These are phyloP conservation scores for Suillus plorans DNA, from an alignment of 768 basidiomycete genomes.

Conservation along the genomic window DNA sequence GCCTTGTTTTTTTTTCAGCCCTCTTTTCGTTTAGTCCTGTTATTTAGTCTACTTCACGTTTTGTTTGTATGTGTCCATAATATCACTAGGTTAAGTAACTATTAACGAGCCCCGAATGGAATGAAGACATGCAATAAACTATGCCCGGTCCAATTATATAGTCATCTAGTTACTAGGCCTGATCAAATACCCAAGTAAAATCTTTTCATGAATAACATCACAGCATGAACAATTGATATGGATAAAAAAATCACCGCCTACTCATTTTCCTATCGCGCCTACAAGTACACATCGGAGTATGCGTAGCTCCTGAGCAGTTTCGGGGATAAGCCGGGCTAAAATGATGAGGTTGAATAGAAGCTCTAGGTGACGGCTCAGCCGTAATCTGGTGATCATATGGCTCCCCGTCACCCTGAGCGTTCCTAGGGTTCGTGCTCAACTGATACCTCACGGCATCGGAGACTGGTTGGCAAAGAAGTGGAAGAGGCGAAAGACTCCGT, in stretches of 20 bases:
- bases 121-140: constrained; percentile 5
- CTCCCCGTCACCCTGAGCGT: constrained; percentile 1
- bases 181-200: constrained; percentile 1
- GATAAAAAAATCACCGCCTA: constrained; percentile 1
- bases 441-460: constrained; percentile 33
- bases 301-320: background rate
- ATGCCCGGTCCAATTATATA: constrained; percentile 3
- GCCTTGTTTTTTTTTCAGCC: background rate
- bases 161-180: background rate
- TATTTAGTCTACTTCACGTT: background rate
- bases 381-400: background rate
- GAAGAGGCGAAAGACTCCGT: constrained; percentile 27
- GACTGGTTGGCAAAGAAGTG: constrained; percentile 34
- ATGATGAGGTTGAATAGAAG: constrained; percentile 1
- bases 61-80: background rate
- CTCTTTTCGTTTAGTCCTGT: background rate
- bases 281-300: background rate
- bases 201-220: background rate
- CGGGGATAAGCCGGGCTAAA: constrained; percentile 1
- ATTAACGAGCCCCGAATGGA: constrained; percentile 1
- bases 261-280: background rate
- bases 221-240: background rate
- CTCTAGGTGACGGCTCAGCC: constrained; percentile 3
- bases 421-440: constrained; percentile 11
- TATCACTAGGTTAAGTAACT: constrained; percentile 5